Conservation (phyloP, 2,329 filamentous ascomycete species). For the Curvularia eragrostidis region DNA sequence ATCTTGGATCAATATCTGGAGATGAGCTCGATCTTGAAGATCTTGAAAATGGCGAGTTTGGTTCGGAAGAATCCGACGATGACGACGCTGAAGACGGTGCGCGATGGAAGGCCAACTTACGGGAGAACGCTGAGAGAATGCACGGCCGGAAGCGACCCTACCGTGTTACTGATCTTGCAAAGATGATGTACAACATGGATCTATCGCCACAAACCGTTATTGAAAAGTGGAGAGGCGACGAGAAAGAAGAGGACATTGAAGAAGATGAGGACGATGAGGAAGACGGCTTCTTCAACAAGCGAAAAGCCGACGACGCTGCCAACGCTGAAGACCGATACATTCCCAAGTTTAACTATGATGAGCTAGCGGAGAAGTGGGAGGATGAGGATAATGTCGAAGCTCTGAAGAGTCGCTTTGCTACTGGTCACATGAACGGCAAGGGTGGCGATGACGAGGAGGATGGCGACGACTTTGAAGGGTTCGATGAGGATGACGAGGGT, state of each 20-base stretch:
- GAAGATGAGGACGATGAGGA: constrained; percentile 68
- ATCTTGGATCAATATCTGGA: constrained; percentile 84
- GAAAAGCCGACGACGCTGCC: constrained; percentile 57
- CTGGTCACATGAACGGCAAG: constrained; percentile 64
- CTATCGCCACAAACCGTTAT: constrained; percentile 78
- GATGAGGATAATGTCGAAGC: constrained; percentile 77
- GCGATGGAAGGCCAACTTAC: constrained; percentile 88
- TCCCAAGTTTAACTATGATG: constrained; percentile 79
- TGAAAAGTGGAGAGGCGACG: constrained; percentile 77
- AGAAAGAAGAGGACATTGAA: constrained; percentile 58
- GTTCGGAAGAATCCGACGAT: constrained; percentile 61
- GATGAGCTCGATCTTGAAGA: constrained; percentile 52
- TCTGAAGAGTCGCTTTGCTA: constrained; percentile 77
- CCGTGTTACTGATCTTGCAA: constrained; percentile 80
- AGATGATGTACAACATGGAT: constrained; percentile 85
- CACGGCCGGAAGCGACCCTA: constrained; percentile 75
- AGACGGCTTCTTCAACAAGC: constrained; percentile 68
- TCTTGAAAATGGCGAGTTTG: constrained; percentile 56
- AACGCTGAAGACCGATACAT: constrained; percentile 76
- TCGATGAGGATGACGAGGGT: constrained; percentile 67
- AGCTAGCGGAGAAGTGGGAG: constrained; percentile 85
- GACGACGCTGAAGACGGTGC: constrained; percentile 74
- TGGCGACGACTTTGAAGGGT: constrained; percentile 64
- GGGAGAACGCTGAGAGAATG: constrained; percentile 73
- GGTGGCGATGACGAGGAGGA: constrained; percentile 47